A percentile compares a stretch with the other conserved stretches of the same genome.
Conservation (phyloP, 23 red algal genomes). For the Cyanidium caldarium region DNA sequence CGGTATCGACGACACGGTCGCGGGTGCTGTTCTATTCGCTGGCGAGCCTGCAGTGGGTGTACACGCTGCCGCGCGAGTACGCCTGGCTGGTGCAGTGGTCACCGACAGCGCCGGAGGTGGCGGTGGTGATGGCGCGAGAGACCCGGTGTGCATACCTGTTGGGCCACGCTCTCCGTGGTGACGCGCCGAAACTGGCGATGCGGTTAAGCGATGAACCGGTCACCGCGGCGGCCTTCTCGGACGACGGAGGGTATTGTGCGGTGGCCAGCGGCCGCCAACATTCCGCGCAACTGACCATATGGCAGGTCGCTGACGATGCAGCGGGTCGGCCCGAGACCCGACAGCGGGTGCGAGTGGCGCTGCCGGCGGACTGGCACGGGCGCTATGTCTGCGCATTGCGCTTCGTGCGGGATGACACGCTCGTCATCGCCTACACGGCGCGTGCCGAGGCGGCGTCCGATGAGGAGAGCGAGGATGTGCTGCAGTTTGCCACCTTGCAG, state of each 20-base stretch:
- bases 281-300: too few species aligned
- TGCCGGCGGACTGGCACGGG: too few species aligned
- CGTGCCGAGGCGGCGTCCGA: background rate
- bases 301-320: too few species aligned
- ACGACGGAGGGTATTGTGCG: too few species aligned
- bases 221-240: too few species aligned
- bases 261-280: too few species aligned
- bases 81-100: background rate
- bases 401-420: too few species aligned
- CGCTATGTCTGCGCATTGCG: too few species aligned
- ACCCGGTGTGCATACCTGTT: background rate
- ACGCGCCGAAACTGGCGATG: too few species aligned
- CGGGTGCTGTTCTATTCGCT: background rate
- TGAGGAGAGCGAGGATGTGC: background rate
- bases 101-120: background rate
- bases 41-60: background rate
- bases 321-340: too few species aligned
- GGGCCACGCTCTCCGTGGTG: background rate
- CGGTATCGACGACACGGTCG: background rate
- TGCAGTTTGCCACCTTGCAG: background rate
- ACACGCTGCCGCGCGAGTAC: background rate
- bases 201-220: too few species aligned
- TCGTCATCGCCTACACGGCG: conserved; percentile 7
- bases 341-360: too few species aligned
- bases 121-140: background rate